phyloP scores from a whole-genome alignment of 495 filamentous ascomycete species.

The Podospora pseudoanserina region DNA sequence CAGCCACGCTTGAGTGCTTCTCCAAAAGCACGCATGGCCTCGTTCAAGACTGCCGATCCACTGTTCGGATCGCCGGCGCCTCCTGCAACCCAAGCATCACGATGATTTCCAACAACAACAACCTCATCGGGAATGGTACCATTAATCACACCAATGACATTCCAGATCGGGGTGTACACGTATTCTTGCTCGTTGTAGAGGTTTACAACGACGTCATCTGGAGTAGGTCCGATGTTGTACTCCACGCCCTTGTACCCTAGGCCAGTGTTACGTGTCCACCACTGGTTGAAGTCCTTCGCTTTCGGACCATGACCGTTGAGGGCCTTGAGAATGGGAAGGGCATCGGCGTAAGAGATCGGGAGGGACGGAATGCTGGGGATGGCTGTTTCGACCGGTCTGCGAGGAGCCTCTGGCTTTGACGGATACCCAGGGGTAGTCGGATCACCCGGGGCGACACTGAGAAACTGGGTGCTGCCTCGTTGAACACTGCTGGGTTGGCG shows the following conservation, averaged over 20 bases:
- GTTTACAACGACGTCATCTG: constrained; percentile 69
- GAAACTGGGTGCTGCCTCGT: constrained; percentile 81
- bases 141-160: constrained; percentile 92
- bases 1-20: constrained; percentile 74
- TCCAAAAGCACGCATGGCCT: constrained; percentile 79
- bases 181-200: constrained; percentile 88
- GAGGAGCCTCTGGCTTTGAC: constrained; percentile 83
- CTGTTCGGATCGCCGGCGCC: constrained; percentile 85
- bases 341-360: constrained; percentile 86
- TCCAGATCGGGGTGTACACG: constrained; percentile 84
- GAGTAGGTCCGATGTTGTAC: constrained; percentile 89
- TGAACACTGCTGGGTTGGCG: constrained; percentile 87
- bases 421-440: constrained; percentile 91
- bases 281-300: constrained; percentile 68
- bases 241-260: constrained; percentile 78
- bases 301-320: constrained; percentile 84
- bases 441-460: constrained; percentile 63
- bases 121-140: constrained; percentile 80
- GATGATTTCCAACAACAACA: constrained; percentile 83
- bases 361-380: constrained; percentile 88
- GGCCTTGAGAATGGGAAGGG: constrained; percentile 77
- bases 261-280: constrained; percentile 67
- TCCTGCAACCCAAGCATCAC: constrained; percentile 90
- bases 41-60: constrained; percentile 85
- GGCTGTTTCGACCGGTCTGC: constrained; percentile 60